phyloP scores from a whole-genome alignment of 23 red algal genomes.

The Cyanidioschyzon merolae region DNA sequence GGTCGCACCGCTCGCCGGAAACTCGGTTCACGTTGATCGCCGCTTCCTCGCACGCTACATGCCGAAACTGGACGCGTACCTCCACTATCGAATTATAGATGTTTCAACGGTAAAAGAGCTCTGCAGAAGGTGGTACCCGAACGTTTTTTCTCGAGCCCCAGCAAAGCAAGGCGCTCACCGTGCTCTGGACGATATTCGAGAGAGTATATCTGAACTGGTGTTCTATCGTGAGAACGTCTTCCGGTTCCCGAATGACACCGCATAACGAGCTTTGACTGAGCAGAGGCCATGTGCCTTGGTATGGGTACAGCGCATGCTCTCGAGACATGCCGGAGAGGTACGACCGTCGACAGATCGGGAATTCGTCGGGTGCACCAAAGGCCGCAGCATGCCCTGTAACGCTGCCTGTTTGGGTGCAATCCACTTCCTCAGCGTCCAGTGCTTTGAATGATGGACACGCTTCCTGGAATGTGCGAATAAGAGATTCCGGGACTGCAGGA shows the following conservation, averaged over 20 bases:
- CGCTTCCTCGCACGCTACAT: slow-evolving; percentile 1
- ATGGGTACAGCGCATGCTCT: no score
- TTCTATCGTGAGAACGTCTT: not conserved
- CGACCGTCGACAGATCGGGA: no score
- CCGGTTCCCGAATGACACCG: not conserved
- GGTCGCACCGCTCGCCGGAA: not conserved
- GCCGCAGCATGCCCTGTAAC: no score
- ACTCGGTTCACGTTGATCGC: slow-evolving; percentile 15
- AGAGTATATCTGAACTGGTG: slow-evolving; percentile 2
- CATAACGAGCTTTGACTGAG: no score
- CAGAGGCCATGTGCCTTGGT: no score
- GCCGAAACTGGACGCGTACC: not conserved
- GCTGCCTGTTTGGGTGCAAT: no score
- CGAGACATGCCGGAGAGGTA: no score
- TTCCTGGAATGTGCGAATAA: no score
- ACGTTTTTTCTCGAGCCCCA: not conserved
- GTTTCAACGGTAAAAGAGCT: slow-evolving; percentile 8
- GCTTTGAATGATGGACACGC: no score
- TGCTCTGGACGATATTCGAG: not conserved
- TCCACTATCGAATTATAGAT: slow-evolving; percentile 7
- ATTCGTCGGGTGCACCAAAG: no score
- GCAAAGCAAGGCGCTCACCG: not conserved
- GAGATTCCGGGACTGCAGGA: no score
- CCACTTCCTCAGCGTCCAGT: no score
- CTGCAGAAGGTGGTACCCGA: not conserved